Evolutionary conservation across 2,329 filamentous ascomycete genomes (phyloP).

Genomic region (Monosporascus sp.): DNA sequence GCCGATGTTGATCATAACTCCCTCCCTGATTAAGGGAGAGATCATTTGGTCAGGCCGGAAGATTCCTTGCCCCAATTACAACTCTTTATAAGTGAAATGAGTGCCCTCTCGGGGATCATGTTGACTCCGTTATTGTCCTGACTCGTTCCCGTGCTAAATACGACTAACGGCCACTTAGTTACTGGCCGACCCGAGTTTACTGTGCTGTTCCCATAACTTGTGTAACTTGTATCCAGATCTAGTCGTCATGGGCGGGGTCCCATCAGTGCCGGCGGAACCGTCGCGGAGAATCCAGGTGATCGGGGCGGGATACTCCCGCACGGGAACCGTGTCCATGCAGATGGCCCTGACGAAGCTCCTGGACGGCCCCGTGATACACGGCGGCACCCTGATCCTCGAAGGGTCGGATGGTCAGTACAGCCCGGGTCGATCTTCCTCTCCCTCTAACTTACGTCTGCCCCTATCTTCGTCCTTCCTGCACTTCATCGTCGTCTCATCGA

Average conservation of each 20-base stretch:
- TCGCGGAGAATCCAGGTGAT: slow-evolving; percentile 32
- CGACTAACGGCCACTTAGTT: too few species aligned
- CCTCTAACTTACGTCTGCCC: neutral
- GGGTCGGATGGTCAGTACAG: slow-evolving; percentile 26
- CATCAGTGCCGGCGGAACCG: slow-evolving; percentile 22
- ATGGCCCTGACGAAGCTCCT: slow-evolving; percentile 41
- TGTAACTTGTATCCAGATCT: too few species aligned
- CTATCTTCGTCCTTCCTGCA: neutral
- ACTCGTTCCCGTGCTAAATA: too few species aligned
- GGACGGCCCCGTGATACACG: slow-evolving; percentile 43
- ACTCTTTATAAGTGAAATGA: too few species aligned
- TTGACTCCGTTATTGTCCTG: too few species aligned
- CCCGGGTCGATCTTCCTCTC: neutral
- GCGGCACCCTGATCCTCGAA: slow-evolving; percentile 34
- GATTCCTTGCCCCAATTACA: too few species aligned
- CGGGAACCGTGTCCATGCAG: slow-evolving; percentile 44
- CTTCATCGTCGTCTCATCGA: neutral
- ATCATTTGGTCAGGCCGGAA: too few species aligned
- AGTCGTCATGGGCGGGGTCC: neutral
- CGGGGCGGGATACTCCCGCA: slow-evolving; percentile 37
- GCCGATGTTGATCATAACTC: too few species aligned
- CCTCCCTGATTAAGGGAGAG: too few species aligned
- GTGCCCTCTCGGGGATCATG: too few species aligned
- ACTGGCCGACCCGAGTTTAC: too few species aligned
- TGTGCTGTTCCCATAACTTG: too few species aligned